Base-by-base conservation (phyloP, 2,329 filamentous ascomycete species). In the Fusarium staphyleae region DNA sequence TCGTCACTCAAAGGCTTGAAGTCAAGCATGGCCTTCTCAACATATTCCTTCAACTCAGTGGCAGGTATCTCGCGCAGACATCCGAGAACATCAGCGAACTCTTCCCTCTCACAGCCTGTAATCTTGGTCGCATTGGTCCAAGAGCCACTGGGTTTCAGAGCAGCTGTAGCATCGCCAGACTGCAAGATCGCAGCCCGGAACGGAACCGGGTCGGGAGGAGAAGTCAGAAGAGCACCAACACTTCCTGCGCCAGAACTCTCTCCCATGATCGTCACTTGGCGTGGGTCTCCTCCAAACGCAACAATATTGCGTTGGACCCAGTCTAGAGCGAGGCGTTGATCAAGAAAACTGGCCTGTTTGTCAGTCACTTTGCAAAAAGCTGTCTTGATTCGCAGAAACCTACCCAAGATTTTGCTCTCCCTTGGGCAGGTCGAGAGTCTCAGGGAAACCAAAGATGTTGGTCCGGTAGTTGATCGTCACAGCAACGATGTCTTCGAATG, bases 191-290 rank as follows among this genome's bases (percentile, higher is more conserved):
- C 66, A 1, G 55, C 68, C 2, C 57, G 55, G 24, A 71, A 71
- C 6, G 69, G 69, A 2, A 70, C 26, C 3, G 69, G 69, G 0
- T 61, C 34, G 0, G 69, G 68, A 0, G 70, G 70, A 29, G 60
- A 47, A 0, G 63, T 64, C 9, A 70, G 24, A 1, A 71, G 65
- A 4, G 46, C 45, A n/a, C 69, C 65, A 0, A 85, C 82, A 0
- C 83, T 86, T 30, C 85, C 87, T 77, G 4, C 79, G 2, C 82
- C 81, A 0, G 81, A 79, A 1, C 77, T 81, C 69, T 85, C 79
- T 18, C 80, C 81, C 70, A 77, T 81, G 24, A 84, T 69, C 2
- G 77, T 81, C 5, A 83, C 77, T 34, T 77, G 74, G 2, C 62
- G 47, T 2, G 75, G 72, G 26, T 79, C 72, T 12, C 80, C 80